Evolutionary conservation across 1,139 yeast genomes (phyloP).

Genomic region (Scheffersomyces stambukii): DNA sequence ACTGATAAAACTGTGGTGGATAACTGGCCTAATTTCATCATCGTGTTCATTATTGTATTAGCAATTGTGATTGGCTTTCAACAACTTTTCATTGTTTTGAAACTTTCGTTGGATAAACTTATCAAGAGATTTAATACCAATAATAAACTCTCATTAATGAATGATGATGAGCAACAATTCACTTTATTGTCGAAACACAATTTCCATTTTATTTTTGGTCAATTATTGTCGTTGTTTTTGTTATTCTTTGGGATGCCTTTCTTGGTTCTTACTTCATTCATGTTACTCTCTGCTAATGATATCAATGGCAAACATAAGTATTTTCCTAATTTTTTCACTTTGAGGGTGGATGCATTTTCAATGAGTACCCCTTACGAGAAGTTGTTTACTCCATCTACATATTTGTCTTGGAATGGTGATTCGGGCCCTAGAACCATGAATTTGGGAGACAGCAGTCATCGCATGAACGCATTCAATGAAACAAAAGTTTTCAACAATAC

Average conservation of each 20-base stretch:
- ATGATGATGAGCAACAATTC: constrained; percentile 6
- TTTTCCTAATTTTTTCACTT: constrained; percentile 13
- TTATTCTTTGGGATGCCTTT: constrained; percentile 43
- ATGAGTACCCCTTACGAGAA: constrained; percentile 23
- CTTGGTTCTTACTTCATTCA: constrained; percentile 36
- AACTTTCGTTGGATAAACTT: constrained; percentile 12
- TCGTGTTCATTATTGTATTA: constrained; percentile 29
- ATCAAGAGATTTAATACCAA: constrained; percentile 9
- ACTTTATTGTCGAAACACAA: constrained; percentile 15
- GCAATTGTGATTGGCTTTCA: constrained; percentile 18
- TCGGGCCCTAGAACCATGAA: too few relatives aligned
- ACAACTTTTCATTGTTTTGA: constrained; percentile 19
- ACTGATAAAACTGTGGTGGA: constrained; percentile 19
- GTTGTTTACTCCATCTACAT: constrained; percentile 19
- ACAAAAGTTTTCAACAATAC: too few relatives aligned
- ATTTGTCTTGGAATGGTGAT: too few relatives aligned
- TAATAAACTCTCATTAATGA: too few relatives aligned
- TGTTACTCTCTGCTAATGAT: constrained; percentile 25
- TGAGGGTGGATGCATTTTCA: constrained; percentile 23
- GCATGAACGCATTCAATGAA: too few relatives aligned
- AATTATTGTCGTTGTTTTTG: constrained; percentile 28
- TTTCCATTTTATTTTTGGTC: constrained; percentile 28
- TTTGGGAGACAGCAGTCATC: too few relatives aligned
- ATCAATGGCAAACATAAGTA: constrained; percentile 10
- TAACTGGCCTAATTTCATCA: constrained; percentile 45